Conservation (phyloP, 2,329 filamentous ascomycete genomes). For the Stagonosporopsis cucurbitacearum region DNA sequence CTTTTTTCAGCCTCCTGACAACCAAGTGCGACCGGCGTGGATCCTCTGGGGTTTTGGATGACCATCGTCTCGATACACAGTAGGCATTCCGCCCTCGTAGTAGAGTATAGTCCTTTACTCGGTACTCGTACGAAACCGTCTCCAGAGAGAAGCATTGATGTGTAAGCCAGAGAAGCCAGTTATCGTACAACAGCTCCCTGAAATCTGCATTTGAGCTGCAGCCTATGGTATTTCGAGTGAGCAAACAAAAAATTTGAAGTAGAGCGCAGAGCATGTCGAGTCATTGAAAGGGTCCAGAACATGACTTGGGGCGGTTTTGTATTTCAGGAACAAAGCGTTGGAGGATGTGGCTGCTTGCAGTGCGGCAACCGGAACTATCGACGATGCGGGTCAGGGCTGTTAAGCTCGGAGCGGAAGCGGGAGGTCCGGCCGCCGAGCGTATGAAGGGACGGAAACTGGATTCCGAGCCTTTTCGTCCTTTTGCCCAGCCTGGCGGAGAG, state of each 20-base stretch:
- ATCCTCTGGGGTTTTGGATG: slow-evolving; percentile 9
- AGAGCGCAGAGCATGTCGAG: not conserved
- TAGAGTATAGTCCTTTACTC: not conserved
- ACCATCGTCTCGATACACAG: slow-evolving; percentile 11
- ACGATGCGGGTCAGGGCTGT: slow-evolving; percentile 5
- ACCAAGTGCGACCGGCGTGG: slow-evolving; percentile 16
- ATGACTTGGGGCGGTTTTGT: not conserved
- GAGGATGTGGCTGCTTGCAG: not conserved
- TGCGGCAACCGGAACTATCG: slow-evolving; percentile 12
- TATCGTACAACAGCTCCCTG: not conserved
- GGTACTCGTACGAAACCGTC: not conserved
- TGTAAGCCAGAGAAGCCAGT: not conserved
- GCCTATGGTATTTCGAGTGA: not conserved
- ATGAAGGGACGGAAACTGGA: slow-evolving; percentile 13
- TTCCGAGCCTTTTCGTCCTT: slow-evolving; percentile 30
- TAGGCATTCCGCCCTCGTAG: not conserved
- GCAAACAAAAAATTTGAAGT: not conserved
- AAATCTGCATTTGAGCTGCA: not conserved
- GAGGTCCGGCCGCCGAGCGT: slow-evolving; percentile 28
- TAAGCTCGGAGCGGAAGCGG: slow-evolving; percentile 26
- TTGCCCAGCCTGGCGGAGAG: slow-evolving; percentile 10
- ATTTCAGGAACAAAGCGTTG: not conserved
- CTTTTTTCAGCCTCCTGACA: slow-evolving; percentile 30
- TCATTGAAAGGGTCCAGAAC: not conserved
- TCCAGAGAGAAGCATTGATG: not conserved